Conservation (phyloP, 306 rosid species). For the Hylodesmum podocarpum region DNA sequence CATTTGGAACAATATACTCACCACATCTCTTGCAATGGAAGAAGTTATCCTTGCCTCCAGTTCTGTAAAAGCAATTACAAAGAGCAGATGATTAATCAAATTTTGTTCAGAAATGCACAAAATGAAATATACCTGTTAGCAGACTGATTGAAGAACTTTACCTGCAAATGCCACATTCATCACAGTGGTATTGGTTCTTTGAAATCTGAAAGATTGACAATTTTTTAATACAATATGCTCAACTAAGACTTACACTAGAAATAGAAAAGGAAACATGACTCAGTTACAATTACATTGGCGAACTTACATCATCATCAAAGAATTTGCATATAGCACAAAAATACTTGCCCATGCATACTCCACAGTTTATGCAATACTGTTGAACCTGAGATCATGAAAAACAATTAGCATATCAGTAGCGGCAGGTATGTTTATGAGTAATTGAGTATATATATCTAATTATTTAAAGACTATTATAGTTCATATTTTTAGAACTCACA, state of each 20-base stretch:
- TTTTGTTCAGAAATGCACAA: background rate
- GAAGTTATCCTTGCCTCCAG: constrained; percentile 78
- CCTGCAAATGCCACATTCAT: constrained; percentile 96
- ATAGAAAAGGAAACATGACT: background rate
- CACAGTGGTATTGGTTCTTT: constrained; percentile 82
- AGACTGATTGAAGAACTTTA: constrained; percentile 34
- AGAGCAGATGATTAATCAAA: constrained; percentile 10
- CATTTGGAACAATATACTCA: constrained; percentile 29
- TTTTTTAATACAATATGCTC: background rate
- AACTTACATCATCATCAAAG: constrained; percentile 83
- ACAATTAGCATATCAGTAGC: constrained; percentile 4
- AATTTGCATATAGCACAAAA: constrained; percentile 79
- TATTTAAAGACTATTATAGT: background rate
- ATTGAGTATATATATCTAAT: background rate
- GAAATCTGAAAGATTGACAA: constrained; percentile 48
- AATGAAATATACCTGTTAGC: background rate
- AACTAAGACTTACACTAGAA: background rate
- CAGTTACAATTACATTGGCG: background rate
- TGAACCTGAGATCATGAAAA: constrained; percentile 60
- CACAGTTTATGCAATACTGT: constrained; percentile 70
- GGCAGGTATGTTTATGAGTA: background rate
- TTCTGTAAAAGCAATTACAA: constrained; percentile 44
- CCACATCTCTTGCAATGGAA: constrained; percentile 87
- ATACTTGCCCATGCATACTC: constrained; percentile 84
- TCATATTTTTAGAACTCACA: constrained; percentile 43